Conservation (phyloP, 2,329 filamentous ascomycete genomes). For the Claviceps quebecensis region DNA sequence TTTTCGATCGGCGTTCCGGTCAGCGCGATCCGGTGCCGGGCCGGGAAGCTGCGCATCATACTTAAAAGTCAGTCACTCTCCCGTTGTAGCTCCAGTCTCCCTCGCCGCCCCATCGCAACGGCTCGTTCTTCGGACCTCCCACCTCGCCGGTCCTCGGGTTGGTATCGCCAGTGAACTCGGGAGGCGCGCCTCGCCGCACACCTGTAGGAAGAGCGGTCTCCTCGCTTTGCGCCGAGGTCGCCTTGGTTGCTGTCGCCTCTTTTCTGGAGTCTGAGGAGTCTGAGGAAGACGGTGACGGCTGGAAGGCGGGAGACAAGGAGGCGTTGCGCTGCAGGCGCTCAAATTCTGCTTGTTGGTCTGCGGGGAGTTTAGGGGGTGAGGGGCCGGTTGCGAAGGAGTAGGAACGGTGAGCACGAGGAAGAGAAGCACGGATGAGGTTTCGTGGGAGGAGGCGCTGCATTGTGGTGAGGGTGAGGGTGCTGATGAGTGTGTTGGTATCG, state of each 20-base stretch:
- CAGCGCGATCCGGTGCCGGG: too few relatives aligned
- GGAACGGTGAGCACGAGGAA: slow-evolving; percentile 11
- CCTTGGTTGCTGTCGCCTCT: not conserved
- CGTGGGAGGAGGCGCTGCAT: not conserved
- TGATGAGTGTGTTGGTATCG: not conserved
- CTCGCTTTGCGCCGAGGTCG: slow-evolving; percentile 9
- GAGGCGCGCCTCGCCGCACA: slow-evolving; percentile 60
- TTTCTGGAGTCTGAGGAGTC: not conserved
- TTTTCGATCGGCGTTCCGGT: too few relatives aligned
- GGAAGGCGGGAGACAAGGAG: slow-evolving; percentile 29
- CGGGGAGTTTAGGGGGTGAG: slow-evolving; percentile 71
- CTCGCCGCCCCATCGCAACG: slow-evolving; percentile 64
- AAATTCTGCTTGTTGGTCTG: slow-evolving; percentile 80
- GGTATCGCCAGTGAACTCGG: slow-evolving; percentile 82
- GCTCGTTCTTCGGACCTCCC: slow-evolving; percentile 94
- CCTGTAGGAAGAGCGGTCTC: slow-evolving; percentile 34
- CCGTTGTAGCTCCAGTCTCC: slow-evolving; percentile 92
- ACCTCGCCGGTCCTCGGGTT: slow-evolving; percentile 94
- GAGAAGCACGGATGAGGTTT: not conserved
- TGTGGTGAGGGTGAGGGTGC: not conserved
- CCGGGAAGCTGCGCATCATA: too few relatives aligned
- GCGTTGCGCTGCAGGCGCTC: slow-evolving; percentile 65
- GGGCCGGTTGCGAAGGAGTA: slow-evolving; percentile 40
- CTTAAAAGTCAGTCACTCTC: slow-evolving; percentile 74
- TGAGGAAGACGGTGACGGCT: slow-evolving; percentile 7